phyloP scores from a whole-genome alignment of 148 eudicot species.

The Vaccinium macrocarpon region DNA sequence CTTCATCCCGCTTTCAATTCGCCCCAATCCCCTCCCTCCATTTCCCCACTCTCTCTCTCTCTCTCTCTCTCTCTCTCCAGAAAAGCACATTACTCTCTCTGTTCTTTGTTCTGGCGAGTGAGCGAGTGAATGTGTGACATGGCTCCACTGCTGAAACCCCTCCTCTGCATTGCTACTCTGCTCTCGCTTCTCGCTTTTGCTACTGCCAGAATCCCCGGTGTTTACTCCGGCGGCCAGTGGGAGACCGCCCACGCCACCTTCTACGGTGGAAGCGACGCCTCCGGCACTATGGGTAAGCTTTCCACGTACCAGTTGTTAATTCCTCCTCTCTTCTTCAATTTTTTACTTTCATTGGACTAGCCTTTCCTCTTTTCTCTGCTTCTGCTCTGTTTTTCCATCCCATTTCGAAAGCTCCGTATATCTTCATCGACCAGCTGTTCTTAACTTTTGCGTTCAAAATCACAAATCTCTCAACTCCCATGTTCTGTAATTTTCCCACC shows the following conservation, averaged over 20 bases:
- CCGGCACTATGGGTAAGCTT: slow-evolving; percentile 82
- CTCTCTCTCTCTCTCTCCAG: not conserved
- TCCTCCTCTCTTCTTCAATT: not conserved
- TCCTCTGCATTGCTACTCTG: slow-evolving; percentile 23
- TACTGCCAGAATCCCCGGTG: slow-evolving; percentile 56
- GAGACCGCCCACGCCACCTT: slow-evolving; percentile 79
- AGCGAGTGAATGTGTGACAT: slow-evolving; percentile 6
- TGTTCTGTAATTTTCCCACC: not conserved
- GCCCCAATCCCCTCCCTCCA: slow-evolving; percentile 5
- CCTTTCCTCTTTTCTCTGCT: not conserved
- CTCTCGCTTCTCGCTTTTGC: slow-evolving; percentile 26
- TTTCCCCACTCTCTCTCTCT: slow-evolving; percentile 7
- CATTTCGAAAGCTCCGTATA: not conserved
- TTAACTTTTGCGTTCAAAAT: too few relatives aligned
- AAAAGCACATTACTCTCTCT: not conserved
- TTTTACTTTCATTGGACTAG: too few relatives aligned
- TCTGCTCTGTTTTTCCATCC: not conserved
- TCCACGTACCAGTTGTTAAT: not conserved
- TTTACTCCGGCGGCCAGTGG: slow-evolving; percentile 63
- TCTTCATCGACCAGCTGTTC: too few relatives aligned
- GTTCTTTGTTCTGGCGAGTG: not conserved
- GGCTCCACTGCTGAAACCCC: slow-evolving; percentile 10
- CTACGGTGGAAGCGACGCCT: slow-evolving; percentile 81
- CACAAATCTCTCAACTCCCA: not conserved
- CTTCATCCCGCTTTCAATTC: slow-evolving; percentile 25